phyloP scores from a whole-genome alignment of 768 basidiomycete genomes.

The Lactarius pseudohatsudake region DNA sequence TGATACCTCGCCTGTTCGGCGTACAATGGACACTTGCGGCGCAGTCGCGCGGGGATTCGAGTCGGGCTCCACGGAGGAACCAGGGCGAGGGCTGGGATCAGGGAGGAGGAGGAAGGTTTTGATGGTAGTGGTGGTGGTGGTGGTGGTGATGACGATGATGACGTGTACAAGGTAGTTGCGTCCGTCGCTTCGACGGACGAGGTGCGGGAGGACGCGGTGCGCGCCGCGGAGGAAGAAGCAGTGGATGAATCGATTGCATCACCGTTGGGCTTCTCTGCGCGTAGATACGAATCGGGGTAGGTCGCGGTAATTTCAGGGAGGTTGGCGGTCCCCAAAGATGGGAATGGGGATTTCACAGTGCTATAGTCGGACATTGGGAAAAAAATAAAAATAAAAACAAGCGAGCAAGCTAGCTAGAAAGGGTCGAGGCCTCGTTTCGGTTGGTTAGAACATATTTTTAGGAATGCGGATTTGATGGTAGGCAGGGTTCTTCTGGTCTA shows the following conservation, averaged over 20 bases:
- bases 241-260: conserved; percentile 8
- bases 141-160: not conserved
- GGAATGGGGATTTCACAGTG: conserved; percentile 7
- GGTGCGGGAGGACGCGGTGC: conserved; percentile 13
- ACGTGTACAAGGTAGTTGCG: not conserved
- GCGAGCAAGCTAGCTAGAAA: conserved; percentile 6
- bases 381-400: conserved; percentile 1
- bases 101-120: not conserved
- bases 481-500: not conserved
- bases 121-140: not conserved
- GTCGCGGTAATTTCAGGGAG: not conserved
- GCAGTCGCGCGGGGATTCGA: conserved; percentile 21
- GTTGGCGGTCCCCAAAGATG: not conserved
- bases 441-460: conserved; percentile 1
- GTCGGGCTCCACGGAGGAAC: conserved; percentile 14
- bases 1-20: not conserved
- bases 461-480: not conserved
- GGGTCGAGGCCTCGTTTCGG: not conserved
- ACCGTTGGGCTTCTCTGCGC: not conserved
- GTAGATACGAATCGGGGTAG: conserved; percentile 16
- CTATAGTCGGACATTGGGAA: conserved; percentile 19
- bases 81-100: not conserved
- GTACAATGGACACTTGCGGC: conserved; percentile 24
- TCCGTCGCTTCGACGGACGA: conserved; percentile 17
- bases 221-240: conserved; percentile 6